Base-by-base conservation (phyloP, 2,329 filamentous ascomycete genomes). In the Corynespora cassiicola region DNA sequence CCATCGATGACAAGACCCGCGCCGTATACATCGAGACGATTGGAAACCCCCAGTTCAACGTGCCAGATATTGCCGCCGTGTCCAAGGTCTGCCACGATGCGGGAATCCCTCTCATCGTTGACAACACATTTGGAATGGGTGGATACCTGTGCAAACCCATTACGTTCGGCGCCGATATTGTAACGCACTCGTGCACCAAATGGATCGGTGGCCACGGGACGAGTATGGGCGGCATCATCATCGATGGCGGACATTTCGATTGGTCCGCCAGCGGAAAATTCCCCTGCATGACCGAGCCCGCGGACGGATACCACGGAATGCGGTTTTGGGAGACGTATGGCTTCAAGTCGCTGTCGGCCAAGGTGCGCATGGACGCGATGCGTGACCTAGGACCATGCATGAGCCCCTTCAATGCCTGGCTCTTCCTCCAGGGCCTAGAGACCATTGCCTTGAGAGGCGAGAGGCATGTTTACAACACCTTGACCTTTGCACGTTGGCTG, bases 181-280 rank as follows among this genome's bases (percentile, higher is more conserved):
- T 62, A 6, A 50, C 48, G 1, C 55, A 60, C 29, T 52, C 46
- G 11, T 42, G 39, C 15, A 62, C 63, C 1, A 68, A 62, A 35
- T 62, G 58, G 58, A 57, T 62, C 28, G 58, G 58, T n/a, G 58
- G 58, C 5, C 58, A 62, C 22, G 58, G 58, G 5, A 62, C 58
- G 4, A 45, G 32, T 7, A 54, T 62, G 51, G 58, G 56, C 23
- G 58, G 56, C 5, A 50, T 60, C 10, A 35, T 59, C 17, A 54
- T 62, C 27, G 56, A 62, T 42, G 48, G 54, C 12, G 56, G 56
- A 10, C 42, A 50, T 15, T 60, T 62, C 24, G 54, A 62, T 36
- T 62, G 56, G 58, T 42, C 37, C 22, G 44, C 48, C 6, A 42
- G 35, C 15, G 48, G 49, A 10, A 52, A 51, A 24, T 57, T 55